phyloP scores from a whole-genome alignment of 225 moss, liverwort and hornwort genomes.

The Takakia lepidozioides region DNA sequence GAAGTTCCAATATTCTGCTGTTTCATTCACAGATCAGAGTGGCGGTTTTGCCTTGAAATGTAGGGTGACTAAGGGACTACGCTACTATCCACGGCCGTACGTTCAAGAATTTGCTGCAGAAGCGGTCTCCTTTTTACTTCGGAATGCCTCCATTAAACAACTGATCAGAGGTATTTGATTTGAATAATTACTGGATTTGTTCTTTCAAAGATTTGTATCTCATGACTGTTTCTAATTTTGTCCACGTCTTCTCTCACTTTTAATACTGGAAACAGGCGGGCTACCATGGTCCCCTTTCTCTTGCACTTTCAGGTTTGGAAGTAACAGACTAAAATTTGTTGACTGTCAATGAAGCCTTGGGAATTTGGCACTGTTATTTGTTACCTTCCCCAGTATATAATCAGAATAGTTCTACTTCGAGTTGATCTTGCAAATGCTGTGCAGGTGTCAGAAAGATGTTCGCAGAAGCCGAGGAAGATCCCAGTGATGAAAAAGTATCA shows the following conservation, averaged over 20 bases:
- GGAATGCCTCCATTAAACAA: constrained; percentile 79
- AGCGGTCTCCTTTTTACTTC: constrained; percentile 80
- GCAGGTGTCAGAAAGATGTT: constrained; percentile 74
- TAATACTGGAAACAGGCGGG: no score
- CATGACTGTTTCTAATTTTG: no score
- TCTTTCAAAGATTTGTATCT: no score
- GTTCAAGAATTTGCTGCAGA: constrained; percentile 96
- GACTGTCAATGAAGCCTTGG: no score
- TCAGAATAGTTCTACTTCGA: no score
- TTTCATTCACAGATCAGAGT: background rate
- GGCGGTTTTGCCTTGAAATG: constrained; percentile 15
- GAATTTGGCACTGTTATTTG: no score
- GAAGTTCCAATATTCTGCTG: background rate
- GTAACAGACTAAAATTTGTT: no score
- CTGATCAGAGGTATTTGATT: constrained; percentile 64
- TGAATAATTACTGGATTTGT: no score
- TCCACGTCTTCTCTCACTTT: no score
- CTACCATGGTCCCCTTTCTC: no score
- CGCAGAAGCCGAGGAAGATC: constrained; percentile 71
- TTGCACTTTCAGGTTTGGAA: no score
- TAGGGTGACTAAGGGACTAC: constrained; percentile 79
- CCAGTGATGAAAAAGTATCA: constrained; percentile 38
- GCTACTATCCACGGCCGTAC: constrained; percentile 72
- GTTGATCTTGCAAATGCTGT: constrained; percentile 1
- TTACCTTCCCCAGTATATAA: no score